Conservation (phyloP, 768 basidiomycete species). For the Leccinellum luteum region DNA sequence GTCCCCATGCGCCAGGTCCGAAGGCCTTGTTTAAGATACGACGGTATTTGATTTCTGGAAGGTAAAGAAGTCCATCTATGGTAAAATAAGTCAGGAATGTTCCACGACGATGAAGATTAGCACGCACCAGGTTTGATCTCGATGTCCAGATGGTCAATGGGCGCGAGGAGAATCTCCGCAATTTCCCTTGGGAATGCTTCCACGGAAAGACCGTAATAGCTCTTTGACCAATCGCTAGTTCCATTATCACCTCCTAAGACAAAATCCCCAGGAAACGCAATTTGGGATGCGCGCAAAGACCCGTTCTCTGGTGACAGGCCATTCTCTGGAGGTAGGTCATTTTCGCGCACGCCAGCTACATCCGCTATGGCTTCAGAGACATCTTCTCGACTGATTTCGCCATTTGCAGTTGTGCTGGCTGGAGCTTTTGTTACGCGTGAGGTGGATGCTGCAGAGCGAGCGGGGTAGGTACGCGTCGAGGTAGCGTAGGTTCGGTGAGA, state of each 20-base stretch:
- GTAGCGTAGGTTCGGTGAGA: conserved; percentile 18
- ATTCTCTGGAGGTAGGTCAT: conserved; percentile 16
- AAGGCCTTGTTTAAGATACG: conserved; percentile 90
- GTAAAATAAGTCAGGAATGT: neutral
- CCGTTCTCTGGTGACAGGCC: conserved; percentile 10
- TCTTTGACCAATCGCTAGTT: conserved; percentile 81
- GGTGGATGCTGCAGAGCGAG: conserved; percentile 21
- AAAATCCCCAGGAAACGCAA: conserved; percentile 30
- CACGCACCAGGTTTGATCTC: conserved; percentile 89
- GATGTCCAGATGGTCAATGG: conserved; percentile 73
- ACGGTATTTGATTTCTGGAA: conserved; percentile 97
- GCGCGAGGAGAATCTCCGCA: conserved; percentile 68
- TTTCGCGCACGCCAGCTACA: conserved; percentile 15
- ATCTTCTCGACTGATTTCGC: conserved; percentile 19
- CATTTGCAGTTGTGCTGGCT: conserved; percentile 32
- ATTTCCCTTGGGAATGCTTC: conserved; percentile 77
- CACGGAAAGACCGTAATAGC: conserved; percentile 76
- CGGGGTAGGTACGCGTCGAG: conserved; percentile 24
- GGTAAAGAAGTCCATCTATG: conserved; percentile 87
- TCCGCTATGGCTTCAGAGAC: conserved; percentile 20
- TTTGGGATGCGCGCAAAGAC: conserved; percentile 13
- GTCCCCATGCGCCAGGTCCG: conserved; percentile 95
- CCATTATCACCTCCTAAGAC: conserved; percentile 16
- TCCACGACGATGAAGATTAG: neutral
- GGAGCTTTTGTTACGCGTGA: conserved; percentile 27